Conservation (phyloP, 2,329 filamentous ascomycete species). For the Achaetomium macrosporum region DNA sequence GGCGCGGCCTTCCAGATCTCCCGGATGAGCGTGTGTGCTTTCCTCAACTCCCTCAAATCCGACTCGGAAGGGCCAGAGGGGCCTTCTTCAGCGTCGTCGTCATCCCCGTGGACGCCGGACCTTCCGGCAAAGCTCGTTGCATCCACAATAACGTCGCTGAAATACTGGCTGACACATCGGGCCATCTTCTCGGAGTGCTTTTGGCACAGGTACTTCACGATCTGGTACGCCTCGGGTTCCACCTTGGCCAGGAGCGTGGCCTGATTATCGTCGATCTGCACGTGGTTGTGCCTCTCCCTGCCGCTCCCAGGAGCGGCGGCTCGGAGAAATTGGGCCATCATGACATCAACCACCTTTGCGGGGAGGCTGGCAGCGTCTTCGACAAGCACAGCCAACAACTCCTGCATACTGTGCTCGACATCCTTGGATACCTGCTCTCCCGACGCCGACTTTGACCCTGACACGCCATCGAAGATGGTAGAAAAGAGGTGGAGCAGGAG, state of each 20-base stretch:
- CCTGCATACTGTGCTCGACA: constrained; percentile 86
- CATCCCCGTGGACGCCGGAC: constrained; percentile 51
- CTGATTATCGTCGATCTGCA: constrained; percentile 65
- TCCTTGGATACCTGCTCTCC: constrained; percentile 87
- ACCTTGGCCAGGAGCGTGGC: constrained; percentile 80
- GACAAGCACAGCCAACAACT: constrained; percentile 75
- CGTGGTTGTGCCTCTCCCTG: constrained; percentile 50
- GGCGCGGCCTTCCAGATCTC: constrained; percentile 93
- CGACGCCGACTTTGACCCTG: constrained; percentile 65
- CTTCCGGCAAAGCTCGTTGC: constrained; percentile 58
- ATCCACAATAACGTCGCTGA: constrained; percentile 92
- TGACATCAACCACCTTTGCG: constrained; percentile 77
- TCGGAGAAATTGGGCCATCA: constrained; percentile 91
- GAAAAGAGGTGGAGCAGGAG: constrained; percentile 79
- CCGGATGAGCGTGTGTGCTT: constrained; percentile 81
- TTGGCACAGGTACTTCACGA: constrained; percentile 93
- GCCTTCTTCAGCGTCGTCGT: constrained; percentile 58
- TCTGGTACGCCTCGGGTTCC: constrained; percentile 87
- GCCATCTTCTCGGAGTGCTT: constrained; percentile 89
- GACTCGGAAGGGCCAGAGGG: constrained; percentile 65
- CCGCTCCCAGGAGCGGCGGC: constrained; percentile 66
- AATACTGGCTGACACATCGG: constrained; percentile 89
- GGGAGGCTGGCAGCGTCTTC: constrained; percentile 79
- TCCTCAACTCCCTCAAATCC: constrained; percentile 79
- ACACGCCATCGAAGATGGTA: constrained; percentile 86